These are phyloP conservation scores for Aspergillus sp. DNA, from an alignment of 2,329 filamentous ascomycete species.

Conservation along the genomic window DNA sequence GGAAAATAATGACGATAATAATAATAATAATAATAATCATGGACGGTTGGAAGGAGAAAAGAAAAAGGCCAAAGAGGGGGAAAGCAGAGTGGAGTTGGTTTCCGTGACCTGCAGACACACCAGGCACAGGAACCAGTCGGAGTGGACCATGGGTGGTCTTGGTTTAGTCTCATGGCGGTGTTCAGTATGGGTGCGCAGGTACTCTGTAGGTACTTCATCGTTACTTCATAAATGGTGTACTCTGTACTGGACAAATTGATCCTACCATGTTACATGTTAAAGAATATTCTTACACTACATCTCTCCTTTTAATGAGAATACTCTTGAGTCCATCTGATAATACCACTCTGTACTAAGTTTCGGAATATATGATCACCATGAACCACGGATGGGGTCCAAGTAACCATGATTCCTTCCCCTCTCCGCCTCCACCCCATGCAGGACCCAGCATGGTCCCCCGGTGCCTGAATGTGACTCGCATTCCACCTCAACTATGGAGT, in stretches of 20 bases:
- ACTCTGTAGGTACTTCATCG: no score
- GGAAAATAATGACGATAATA: background rate
- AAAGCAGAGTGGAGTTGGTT: conserved; percentile 2
- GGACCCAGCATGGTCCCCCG: background rate
- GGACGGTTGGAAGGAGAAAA: background rate
- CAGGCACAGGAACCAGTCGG: conserved; percentile 3
- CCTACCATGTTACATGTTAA: no score
- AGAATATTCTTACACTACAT: no score
- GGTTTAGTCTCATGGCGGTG: no score
- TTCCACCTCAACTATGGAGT: background rate
- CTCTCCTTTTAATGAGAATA: no score
- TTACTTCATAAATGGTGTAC: no score
- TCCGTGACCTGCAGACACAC: conserved; percentile 7
- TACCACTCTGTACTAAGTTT: no score
- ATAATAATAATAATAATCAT: conserved; percentile 1
- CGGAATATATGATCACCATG: no score
- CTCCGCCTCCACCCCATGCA: background rate
- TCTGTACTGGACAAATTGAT: no score
- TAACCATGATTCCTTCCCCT: background rate
- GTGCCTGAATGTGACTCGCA: background rate
- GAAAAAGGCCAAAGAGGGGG: background rate
- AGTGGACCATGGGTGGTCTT: background rate
- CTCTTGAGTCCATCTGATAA: no score
- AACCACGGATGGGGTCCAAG: no score
- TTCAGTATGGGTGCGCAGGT: no score